Base-by-base conservation (phyloP, 139 green algal genomes). In the Micractinium sp. region DNA sequence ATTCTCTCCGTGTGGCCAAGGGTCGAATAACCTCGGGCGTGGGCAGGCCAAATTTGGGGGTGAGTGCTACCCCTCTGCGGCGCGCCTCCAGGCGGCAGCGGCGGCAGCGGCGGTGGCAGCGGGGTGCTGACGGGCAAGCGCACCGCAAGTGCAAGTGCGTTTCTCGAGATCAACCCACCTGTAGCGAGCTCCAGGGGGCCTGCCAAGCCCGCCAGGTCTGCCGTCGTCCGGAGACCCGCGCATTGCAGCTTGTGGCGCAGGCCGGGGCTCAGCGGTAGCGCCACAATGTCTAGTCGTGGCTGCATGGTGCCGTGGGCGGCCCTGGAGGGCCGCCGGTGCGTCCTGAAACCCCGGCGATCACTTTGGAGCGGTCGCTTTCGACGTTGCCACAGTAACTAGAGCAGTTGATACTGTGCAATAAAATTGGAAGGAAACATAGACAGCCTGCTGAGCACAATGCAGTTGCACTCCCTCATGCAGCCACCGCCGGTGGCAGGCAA, bases 191-290 rank as follows among this genome's bases (percentile, higher is more conserved):
- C 85, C 41, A 93, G 73, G 25, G 91, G 86, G 3, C 86, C 85
- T 13, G 74, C 77, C 5, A 91, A 66, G 7, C 69, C 88, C 0
- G 89, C 75, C 25, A 95, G 47, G 25, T 95, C 92, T 0, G 60
- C 91, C n/a, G 60, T 85, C 31, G 85, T 93, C 23, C 90, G 66
- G 67, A 92, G 94, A 25, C 92, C 92, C 25, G 87, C 79, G 76
- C 39, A 39, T 19, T 88, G 76, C 66, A 95, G 88, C 74, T 91
- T 90, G 47, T 92, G 56, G 19, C 92, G 87, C 60, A 94, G 19
- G 16, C 63, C 84, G 7, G 92, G 91, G 36, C 81, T 66, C 1
- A 95, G 66, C 22, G 81, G 87, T 60, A 94, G 85, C 1, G 39
- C 22, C 36, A 60, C 67, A 22, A 93, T 67, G 66, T 92, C 88